A percentile compares a stretch with the other conserved stretches of the same genome.
Conservation (phyloP, 768 basidiomycete species). For the Chalciporus piperatus region DNA sequence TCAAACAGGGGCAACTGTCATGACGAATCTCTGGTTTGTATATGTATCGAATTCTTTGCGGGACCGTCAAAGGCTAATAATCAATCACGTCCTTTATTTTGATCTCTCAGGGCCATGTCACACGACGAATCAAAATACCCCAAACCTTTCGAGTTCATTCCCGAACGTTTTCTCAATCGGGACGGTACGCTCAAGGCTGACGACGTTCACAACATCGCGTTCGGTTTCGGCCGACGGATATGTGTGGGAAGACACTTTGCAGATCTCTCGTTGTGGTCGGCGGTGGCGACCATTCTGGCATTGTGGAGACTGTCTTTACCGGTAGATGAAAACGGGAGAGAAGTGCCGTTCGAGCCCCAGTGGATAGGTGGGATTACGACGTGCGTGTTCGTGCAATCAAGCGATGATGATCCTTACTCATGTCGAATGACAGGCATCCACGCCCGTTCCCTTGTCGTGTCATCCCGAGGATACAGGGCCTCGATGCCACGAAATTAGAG, state of each 20-base stretch:
- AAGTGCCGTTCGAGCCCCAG: conserved; percentile 7
- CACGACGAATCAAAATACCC: conserved; percentile 32
- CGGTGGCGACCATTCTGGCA: conserved; percentile 15
- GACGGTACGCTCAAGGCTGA: conserved; percentile 15
- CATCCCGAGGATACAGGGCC: conserved; percentile 7
- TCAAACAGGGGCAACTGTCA: conserved; percentile 18
- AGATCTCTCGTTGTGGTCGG: conserved; percentile 13
- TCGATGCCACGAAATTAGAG: conserved; percentile 10
- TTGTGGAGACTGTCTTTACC: conserved; percentile 12
- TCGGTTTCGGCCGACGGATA: conserved; percentile 21
- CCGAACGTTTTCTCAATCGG: conserved; percentile 36
- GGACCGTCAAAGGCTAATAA: background rate
- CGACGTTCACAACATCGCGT: conserved; percentile 12
- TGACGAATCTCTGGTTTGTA: conserved; percentile 31
- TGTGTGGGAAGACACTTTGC: conserved; percentile 21
- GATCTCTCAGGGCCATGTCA: conserved; percentile 12
- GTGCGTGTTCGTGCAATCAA: conserved; percentile 2
- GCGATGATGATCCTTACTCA: background rate
- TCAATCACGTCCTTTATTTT: too few species aligned
- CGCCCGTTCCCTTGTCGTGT: conserved; percentile 15
- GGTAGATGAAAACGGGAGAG: conserved; percentile 11
- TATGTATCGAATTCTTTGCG: background rate
- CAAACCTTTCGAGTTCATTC: conserved; percentile 35
- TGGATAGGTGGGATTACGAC: conserved; percentile 14
- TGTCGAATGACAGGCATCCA: conserved; percentile 7